A percentile compares a stretch with the other conserved stretches of the same genome.
These are phyloP conservation scores for Yarrowia yakushimensis DNA, from an alignment of 805 yeast species.

Conservation along the genomic window DNA sequence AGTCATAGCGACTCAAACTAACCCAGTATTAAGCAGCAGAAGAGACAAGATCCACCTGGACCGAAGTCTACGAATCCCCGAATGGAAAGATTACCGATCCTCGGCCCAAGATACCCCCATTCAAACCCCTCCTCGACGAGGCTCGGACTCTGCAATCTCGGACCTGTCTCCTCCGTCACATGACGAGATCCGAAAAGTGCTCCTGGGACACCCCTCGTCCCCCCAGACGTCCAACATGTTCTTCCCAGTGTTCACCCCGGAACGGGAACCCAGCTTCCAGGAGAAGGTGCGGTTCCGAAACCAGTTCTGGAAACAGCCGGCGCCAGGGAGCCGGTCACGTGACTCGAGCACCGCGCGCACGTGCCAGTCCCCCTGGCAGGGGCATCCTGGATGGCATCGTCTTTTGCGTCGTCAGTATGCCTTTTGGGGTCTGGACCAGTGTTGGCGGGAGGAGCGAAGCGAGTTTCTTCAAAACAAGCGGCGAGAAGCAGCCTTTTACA, in stretches of 20 bases:
- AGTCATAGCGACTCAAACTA: too few relatives aligned
- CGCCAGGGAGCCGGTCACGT: conserved; percentile 29
- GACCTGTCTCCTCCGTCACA: not conserved
- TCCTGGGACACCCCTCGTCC: not conserved
- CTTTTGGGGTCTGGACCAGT: conserved; percentile 29
- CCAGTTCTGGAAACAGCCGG: conserved; percentile 29
- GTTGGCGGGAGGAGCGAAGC: conserved; percentile 32
- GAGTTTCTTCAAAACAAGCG: conserved; percentile 32
- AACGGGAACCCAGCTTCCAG: not conserved
- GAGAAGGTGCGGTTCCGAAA: conserved; percentile 21
- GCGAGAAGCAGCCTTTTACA: conserved; percentile 31
- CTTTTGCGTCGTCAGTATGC: conserved; percentile 31
- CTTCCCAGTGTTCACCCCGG: not conserved
- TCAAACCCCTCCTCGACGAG: not conserved
- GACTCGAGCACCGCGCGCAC: conserved; percentile 14
- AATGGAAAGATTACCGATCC: conserved; percentile 11
- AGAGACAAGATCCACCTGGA: conserved; percentile 17
- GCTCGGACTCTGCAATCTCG: conserved; percentile 1
- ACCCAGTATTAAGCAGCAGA: conserved; percentile 3
- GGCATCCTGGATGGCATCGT: conserved; percentile 33
- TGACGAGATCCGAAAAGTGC: not conserved
- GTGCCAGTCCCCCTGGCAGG: conserved; percentile 26
- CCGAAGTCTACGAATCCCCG: conserved; percentile 9
- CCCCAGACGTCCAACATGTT: not conserved
- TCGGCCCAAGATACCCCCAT: conserved; percentile 1